Evolutionary conservation across 768 basidiomycete species (phyloP), one percentile per base, ranked within the genome.

Genomic region (Lactarius deliciosus): DNA sequence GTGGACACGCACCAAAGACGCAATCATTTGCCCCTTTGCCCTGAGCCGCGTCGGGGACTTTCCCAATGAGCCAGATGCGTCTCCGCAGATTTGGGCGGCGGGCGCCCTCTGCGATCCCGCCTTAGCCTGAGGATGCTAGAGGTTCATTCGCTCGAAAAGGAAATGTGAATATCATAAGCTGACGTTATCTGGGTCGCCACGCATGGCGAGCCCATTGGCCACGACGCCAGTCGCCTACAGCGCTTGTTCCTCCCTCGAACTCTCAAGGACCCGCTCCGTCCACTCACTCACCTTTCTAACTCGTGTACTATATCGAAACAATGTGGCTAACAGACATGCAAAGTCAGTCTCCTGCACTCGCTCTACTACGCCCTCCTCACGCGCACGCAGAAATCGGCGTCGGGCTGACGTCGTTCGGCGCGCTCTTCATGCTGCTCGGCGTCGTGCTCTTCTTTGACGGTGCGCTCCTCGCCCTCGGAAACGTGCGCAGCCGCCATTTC

Each of bases 401-500:
- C 65, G 96, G 94, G 59, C 86, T 98, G 70, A 98, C 96, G 54
- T 92, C 95, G 20, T 97, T 97, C 73, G 97, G 97, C 61, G 88
- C 84, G 45, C 81, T 96, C 67, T 99, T 99, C 82, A 96, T 98
- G 91, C 82, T 98, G 74, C 83, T 99, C 45, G 97, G 97, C 32
- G 88, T 99, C 53, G 85, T 98, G 82, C 85, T 98, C 70, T 89
- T 99, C 80, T 98, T 99, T 70, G 97, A 99, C 79, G 94, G 93
- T 59, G 92, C 94, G 10, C 82, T 99, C 30, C 83, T 98, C 50
- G 96, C 97, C 25, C 86, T 99, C n/a, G 96, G 96, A 74, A 98
- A 99, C 75, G 96, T 97, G 76, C 69, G 85, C 78, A n/a, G 25
- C 5, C 18, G 25, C 20, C 57, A 45, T 45, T 69, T 10, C 45